Evolutionary conservation across 768 basidiomycete genomes (phyloP).

Genomic region (Auriculariales sp.): DNA sequence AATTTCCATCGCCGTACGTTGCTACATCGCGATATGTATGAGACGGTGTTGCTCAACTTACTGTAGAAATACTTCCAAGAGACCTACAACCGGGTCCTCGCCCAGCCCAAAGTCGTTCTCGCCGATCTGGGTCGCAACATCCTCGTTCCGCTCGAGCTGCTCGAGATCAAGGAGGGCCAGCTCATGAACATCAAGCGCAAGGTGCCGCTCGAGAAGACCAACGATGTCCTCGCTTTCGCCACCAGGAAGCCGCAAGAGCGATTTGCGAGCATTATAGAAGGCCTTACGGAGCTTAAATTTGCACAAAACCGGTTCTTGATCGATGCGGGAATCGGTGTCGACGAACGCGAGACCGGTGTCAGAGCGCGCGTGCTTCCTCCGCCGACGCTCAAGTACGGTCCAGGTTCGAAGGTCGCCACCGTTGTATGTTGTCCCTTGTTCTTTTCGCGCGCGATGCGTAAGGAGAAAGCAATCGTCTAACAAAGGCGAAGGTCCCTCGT

Average conservation of each 20-base stretch:
- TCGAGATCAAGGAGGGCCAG: constrained; percentile 47
- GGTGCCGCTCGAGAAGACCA: constrained; percentile 23
- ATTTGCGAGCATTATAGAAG: constrained; percentile 23
- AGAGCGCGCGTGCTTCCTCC: constrained; percentile 8
- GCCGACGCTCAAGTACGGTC: constrained; percentile 1
- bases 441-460: too few species aligned
- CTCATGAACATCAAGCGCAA: constrained; percentile 44
- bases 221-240: constrained; percentile 32
- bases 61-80: constrained; percentile 35
- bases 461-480: not conserved
- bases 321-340: constrained; percentile 25
- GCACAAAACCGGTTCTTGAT: not conserved
- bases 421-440: not conserved
- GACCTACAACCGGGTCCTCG: constrained; percentile 36
- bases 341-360: constrained; percentile 8
- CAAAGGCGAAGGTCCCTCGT: constrained; percentile 8
- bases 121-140: constrained; percentile 54
- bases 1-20: constrained; percentile 9
- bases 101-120: constrained; percentile 50
- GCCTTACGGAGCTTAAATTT: constrained; percentile 1
- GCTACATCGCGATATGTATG: not conserved
- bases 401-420: not conserved
- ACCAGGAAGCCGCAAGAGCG: constrained; percentile 30
- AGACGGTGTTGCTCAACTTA: too few species aligned
- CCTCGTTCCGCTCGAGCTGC: constrained; percentile 52